phyloP scores from a whole-genome alignment of 2,329 filamentous ascomycete species.

The Teratosphaeria destructans region DNA sequence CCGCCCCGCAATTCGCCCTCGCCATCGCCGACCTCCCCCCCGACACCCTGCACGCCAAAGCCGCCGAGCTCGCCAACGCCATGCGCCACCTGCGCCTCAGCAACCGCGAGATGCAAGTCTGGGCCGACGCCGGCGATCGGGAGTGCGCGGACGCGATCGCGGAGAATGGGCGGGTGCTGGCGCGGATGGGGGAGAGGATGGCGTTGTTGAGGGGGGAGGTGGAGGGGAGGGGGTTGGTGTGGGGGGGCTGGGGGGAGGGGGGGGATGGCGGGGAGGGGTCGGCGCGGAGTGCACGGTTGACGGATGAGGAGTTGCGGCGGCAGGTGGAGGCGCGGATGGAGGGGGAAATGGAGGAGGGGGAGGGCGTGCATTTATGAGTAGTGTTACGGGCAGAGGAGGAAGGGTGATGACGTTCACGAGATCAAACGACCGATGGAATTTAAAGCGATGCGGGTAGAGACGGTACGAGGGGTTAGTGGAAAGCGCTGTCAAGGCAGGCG shows the following conservation, averaged over 20 bases:
- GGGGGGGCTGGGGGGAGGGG: constrained; percentile 27
- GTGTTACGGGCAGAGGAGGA: not conserved
- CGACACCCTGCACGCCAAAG: constrained; percentile 60
- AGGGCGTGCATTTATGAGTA: constrained; percentile 50
- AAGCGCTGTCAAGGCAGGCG: not conserved
- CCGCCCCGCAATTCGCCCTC: constrained; percentile 28
- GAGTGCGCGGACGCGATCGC: constrained; percentile 65
- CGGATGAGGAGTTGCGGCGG: constrained; percentile 49
- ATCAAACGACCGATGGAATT: not conserved
- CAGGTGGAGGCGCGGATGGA: constrained; percentile 47
- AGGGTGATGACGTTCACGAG: not conserved
- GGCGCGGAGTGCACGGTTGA: constrained; percentile 37
- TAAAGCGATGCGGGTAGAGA: not conserved
- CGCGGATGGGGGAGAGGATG: constrained; percentile 56
- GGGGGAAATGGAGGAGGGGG: constrained; percentile 40
- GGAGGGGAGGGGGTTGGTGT: constrained; percentile 47
- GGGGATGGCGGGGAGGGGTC: constrained; percentile 6
- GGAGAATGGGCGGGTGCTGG: constrained; percentile 61
- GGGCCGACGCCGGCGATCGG: constrained; percentile 51
- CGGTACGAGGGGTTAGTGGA: not conserved
- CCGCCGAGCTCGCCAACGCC: constrained; percentile 64
- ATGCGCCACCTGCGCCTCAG: constrained; percentile 64
- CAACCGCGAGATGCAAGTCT: constrained; percentile 62
- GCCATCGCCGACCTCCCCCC: constrained; percentile 59
- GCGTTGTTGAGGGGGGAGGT: constrained; percentile 55